Evolutionary conservation across 2,329 filamentous ascomycete species (phyloP).

Genomic region (Paecilomyces variotii): DNA sequence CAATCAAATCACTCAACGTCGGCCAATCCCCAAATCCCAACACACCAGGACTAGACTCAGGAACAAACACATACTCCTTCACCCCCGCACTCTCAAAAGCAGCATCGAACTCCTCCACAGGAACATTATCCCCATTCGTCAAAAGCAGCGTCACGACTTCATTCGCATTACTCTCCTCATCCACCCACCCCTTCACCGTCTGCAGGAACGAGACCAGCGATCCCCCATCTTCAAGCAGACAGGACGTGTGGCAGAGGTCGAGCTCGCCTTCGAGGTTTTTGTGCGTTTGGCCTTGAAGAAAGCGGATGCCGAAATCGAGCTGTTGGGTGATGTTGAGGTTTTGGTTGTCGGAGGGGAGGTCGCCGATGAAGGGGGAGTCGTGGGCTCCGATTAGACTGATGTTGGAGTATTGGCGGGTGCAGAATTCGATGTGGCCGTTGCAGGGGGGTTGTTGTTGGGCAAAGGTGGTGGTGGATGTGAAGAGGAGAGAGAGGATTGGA

Average conservation of each 20-base stretch:
- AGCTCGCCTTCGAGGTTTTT: conserved; percentile 42
- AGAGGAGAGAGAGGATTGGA: not conserved
- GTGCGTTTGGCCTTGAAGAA: conserved; percentile 58
- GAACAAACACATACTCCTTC: conserved; percentile 29
- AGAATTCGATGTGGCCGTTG: conserved; percentile 52
- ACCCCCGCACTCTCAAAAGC: conserved; percentile 25
- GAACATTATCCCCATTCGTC: conserved; percentile 49
- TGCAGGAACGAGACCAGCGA: conserved; percentile 47
- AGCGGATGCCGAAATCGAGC: conserved; percentile 55
- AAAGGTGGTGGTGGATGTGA: not conserved
- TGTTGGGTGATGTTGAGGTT: conserved; percentile 51
- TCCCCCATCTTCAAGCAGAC: conserved; percentile 52
- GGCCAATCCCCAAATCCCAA: conserved; percentile 35
- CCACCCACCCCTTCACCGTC: conserved; percentile 54
- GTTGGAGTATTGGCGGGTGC: conserved; percentile 50
- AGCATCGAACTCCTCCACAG: conserved; percentile 23
- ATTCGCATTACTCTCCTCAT: conserved; percentile 39
- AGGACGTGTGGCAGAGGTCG: conserved; percentile 58
- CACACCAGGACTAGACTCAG: conserved; percentile 18
- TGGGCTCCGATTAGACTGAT: conserved; percentile 58
- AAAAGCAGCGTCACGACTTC: conserved; percentile 58
- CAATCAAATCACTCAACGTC: conserved; percentile 34
- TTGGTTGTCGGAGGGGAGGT: conserved; percentile 50
- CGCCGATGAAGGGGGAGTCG: conserved; percentile 57
- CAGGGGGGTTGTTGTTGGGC: conserved; percentile 28